phyloP scores from a whole-genome alignment of 768 basidiomycete species.

The Lanmaoa pseudosensibilis region DNA sequence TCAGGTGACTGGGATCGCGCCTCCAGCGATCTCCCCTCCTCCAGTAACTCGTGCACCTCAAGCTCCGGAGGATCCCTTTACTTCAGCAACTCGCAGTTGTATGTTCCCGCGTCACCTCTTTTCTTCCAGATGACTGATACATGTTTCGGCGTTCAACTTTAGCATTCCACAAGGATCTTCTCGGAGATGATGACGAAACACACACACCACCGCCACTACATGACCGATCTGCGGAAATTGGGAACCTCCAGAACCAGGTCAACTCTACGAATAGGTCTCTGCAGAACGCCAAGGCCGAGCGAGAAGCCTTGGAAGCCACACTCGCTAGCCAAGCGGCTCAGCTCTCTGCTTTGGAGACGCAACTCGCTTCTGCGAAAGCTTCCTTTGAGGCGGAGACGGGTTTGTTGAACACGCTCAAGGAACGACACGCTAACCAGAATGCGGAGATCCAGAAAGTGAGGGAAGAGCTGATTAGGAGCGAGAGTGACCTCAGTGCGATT shows the following conservation, averaged over 20 bases:
- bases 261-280: slow-evolving; percentile 75
- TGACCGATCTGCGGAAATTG: slow-evolving; percentile 82
- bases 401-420: slow-evolving; percentile 63
- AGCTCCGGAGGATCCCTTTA: slow-evolving; percentile 50
- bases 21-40: slow-evolving; percentile 34
- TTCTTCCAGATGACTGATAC: slow-evolving; percentile 6
- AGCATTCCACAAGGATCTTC: slow-evolving; percentile 50
- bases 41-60: slow-evolving; percentile 20
- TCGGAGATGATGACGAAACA: slow-evolving; percentile 66
- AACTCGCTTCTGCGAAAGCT: slow-evolving; percentile 79
- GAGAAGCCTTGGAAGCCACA: slow-evolving; percentile 60
- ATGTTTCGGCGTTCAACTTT: neutral
- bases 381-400: slow-evolving; percentile 84
- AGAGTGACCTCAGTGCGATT: slow-evolving; percentile 89
- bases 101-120: neutral
- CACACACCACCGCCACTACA: slow-evolving; percentile 53
- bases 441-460: slow-evolving; percentile 69
- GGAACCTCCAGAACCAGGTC: slow-evolving; percentile 83
- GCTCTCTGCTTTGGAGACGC: slow-evolving; percentile 77
- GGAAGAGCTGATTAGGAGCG: slow-evolving; percentile 81
- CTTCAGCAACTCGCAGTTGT: slow-evolving; percentile 32
- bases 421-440: slow-evolving; percentile 65
- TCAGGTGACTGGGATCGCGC: slow-evolving; percentile 37
- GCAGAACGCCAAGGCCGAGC: slow-evolving; percentile 63
- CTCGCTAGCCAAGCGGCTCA: slow-evolving; percentile 70